Evolutionary conservation across 805 yeast species (phyloP).

Genomic region (Candida pini): DNA sequence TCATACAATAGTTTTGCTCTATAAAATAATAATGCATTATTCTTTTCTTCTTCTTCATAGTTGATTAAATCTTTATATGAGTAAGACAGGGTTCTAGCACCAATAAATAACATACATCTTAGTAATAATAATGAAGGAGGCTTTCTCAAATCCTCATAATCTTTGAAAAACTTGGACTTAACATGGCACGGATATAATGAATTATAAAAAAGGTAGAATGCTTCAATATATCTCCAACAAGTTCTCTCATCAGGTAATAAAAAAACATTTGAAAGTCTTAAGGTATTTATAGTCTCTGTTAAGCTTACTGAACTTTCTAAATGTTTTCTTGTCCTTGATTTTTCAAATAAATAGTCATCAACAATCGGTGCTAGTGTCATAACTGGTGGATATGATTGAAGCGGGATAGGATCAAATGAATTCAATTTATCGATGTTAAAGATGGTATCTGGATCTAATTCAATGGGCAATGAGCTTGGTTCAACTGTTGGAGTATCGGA

Average conservation of each 20-base stretch:
- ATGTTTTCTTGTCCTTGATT: neutral
- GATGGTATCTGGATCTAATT: no score
- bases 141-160: slow-evolving; percentile 24
- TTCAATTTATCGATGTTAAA: no score
- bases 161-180: slow-evolving; percentile 50
- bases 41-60: slow-evolving; percentile 18
- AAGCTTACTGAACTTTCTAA: no score
- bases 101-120: slow-evolving; percentile 3
- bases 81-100: neutral
- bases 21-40: neutral
- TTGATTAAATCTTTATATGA: neutral
- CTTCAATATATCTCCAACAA: slow-evolving; percentile 51
- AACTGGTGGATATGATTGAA: no score
- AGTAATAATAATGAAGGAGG: slow-evolving; percentile 5
- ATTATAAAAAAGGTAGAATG: slow-evolving; percentile 58
- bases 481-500: no score
- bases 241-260: slow-evolving; percentile 52
- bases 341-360: neutral
- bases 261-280: slow-evolving; percentile 26
- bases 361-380: no score
- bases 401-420: no score
- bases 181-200: slow-evolving; percentile 65
- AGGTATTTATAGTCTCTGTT: neutral
- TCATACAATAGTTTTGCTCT: slow-evolving; percentile 5
- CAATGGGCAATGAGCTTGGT: no score